These are phyloP conservation scores for Backusella sp. DNA, from an alignment of 192 early-diverging fungal genomes.

Conservation along the genomic window DNA sequence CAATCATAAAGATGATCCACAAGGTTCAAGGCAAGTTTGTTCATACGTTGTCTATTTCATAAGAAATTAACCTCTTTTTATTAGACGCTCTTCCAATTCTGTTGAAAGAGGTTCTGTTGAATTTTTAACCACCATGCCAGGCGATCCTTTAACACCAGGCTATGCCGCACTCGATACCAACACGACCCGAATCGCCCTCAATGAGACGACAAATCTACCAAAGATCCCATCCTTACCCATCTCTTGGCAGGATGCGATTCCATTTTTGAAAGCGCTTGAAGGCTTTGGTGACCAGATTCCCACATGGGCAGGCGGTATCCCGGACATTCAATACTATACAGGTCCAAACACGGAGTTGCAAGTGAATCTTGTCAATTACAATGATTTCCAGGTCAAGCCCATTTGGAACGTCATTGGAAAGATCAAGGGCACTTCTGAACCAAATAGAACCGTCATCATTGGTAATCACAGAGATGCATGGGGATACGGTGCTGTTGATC, in stretches of 20 bases:
- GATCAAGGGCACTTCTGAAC: slow-evolving; percentile 52
- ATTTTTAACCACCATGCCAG: slow-evolving; percentile 43
- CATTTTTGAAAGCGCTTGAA: slow-evolving; percentile 50
- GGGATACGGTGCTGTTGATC: slow-evolving; percentile 63
- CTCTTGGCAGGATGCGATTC: slow-evolving; percentile 58
- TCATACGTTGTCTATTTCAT: background rate
- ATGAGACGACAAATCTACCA: slow-evolving; percentile 46
- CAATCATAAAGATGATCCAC: slow-evolving; percentile 43
- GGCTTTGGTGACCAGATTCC: slow-evolving; percentile 41
- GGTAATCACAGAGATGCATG: slow-evolving; percentile 70
- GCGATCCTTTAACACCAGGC: slow-evolving; percentile 65
- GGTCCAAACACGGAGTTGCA: slow-evolving; percentile 45
- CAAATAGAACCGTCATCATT: slow-evolving; percentile 49
- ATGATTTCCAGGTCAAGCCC: slow-evolving; percentile 43
- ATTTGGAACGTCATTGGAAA: slow-evolving; percentile 63
- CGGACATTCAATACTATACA: slow-evolving; percentile 49
- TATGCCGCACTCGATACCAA: slow-evolving; percentile 40
- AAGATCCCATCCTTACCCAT: slow-evolving; percentile 63
- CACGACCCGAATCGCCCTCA: slow-evolving; percentile 37
- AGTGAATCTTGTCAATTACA: slow-evolving; percentile 51
- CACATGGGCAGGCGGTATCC: slow-evolving; percentile 54
- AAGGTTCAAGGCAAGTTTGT: slow-evolving; percentile 46
- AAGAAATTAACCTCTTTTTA: background rate
- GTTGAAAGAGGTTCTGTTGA: slow-evolving; percentile 57
- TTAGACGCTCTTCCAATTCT: slow-evolving; percentile 45